Conservation (phyloP, 2,329 filamentous ascomycete genomes). For the Chaetomium strumarium region DNA sequence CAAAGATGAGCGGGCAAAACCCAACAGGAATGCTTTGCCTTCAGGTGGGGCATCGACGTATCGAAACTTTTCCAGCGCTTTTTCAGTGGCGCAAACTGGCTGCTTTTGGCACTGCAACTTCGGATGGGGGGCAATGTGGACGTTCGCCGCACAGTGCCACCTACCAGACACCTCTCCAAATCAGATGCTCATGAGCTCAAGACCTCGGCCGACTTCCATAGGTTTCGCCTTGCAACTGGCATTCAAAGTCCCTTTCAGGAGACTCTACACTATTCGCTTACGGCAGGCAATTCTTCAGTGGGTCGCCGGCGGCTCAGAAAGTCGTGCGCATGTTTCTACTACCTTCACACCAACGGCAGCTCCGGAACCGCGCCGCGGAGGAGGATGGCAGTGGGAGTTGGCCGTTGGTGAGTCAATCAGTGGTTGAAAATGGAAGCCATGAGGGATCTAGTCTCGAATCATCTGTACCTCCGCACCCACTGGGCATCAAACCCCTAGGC, state of each 20-base stretch:
- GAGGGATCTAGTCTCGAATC: slow-evolving; percentile 24
- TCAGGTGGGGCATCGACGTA: slow-evolving; percentile 10
- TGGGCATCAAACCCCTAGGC: slow-evolving; percentile 79
- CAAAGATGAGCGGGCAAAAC: background rate
- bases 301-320: too few species aligned
- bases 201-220: too few species aligned
- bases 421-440: slow-evolving; percentile 4
- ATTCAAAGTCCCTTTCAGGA: too few species aligned
- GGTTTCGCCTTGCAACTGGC: too few species aligned
- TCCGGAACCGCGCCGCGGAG: slow-evolving; percentile 3
- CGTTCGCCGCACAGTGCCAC: too few species aligned
- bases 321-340: slow-evolving; percentile 14
- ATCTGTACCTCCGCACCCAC: slow-evolving; percentile 69
- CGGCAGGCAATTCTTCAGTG: too few species aligned
- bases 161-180: too few species aligned
- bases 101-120: background rate
- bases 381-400: slow-evolving; percentile 9
- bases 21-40: slow-evolving; percentile 3
- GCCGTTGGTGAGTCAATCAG: slow-evolving; percentile 14
- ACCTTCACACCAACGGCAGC: slow-evolving; percentile 14
- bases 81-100: too few species aligned
- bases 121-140: too few species aligned
- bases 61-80: background rate
- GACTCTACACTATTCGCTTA: too few species aligned
- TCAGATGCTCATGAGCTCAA: too few species aligned